A percentile compares a stretch with the other conserved stretches of the same genome.
Evolutionary conservation across 106 monocot genomes (phyloP).

Genomic region (Allium fistulosum): DNA sequence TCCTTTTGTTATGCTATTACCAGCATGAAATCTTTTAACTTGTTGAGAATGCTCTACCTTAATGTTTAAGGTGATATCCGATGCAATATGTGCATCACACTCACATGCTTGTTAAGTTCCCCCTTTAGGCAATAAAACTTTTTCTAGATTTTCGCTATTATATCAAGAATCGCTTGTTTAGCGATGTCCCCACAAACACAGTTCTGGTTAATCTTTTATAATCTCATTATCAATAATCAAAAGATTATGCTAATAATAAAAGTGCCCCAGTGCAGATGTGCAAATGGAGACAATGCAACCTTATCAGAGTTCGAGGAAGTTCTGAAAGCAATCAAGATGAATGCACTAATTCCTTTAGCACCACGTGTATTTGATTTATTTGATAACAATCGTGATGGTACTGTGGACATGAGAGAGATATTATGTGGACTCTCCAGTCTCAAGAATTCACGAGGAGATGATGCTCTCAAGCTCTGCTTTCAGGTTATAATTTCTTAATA

Average conservation of each 20-base stretch:
- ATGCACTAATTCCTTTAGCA: slow-evolving; percentile 49
- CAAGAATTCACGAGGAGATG: slow-evolving; percentile 51
- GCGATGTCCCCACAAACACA: too few species aligned
- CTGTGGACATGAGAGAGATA: slow-evolving; percentile 70
- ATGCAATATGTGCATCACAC: too few species aligned
- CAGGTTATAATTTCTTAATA: slow-evolving; percentile 23
- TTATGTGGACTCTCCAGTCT: slow-evolving; percentile 60
- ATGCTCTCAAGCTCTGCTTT: slow-evolving; percentile 60
- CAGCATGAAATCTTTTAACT: too few species aligned
- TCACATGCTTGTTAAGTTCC: too few species aligned
- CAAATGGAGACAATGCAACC: slow-evolving; percentile 53
- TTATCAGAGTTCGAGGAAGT: slow-evolving; percentile 55
- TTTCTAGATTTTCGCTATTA: too few species aligned
- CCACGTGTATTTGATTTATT: slow-evolving; percentile 64
- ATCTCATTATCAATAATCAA: too few species aligned
- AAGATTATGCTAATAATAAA: background rate
- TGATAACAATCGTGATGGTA: slow-evolving; percentile 73
- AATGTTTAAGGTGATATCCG: too few species aligned
- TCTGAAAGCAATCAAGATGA: slow-evolving; percentile 60
- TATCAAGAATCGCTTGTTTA: too few species aligned
- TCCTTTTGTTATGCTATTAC: too few species aligned
- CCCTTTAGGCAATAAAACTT: too few species aligned
- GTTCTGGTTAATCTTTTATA: too few species aligned
- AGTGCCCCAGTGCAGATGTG: slow-evolving; percentile 38
- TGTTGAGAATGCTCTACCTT: too few species aligned